Conservation (phyloP, 306 rosid species). For the Amphicarpaea edgeworthii region DNA sequence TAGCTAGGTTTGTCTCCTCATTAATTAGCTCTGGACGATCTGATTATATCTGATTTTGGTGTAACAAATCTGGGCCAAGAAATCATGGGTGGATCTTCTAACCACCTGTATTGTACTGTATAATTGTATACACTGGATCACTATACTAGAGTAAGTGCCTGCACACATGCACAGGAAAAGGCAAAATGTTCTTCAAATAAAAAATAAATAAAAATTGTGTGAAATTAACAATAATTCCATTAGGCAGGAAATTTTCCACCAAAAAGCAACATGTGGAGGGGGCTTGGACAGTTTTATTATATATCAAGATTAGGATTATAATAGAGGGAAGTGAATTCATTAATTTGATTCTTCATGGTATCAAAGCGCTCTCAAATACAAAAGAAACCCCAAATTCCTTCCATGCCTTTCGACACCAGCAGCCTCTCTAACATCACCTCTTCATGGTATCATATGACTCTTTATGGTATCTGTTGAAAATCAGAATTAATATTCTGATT, state of each 20-base stretch:
- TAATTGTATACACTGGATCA: background rate
- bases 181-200: background rate
- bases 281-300: background rate
- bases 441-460: background rate
- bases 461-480: no score
- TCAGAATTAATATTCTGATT: no score
- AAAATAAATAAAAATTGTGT: background rate
- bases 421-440: background rate
- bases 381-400: background rate
- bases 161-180: background rate
- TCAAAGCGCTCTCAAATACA: background rate
- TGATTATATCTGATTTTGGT: background rate
- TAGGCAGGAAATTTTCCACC: background rate
- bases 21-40: background rate
- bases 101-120: background rate
- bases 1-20: background rate
- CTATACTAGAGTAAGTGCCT: background rate
- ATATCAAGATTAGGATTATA: background rate
- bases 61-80: constrained; percentile 12
- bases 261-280: background rate
- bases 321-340: background rate
- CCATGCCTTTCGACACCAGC: background rate
- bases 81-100: background rate
- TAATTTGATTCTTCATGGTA: background rate
- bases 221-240: background rate